These are phyloP conservation scores for Phytophthora capsici DNA, from an alignment of 352 stramenopile species.

Conservation along the genomic window DNA sequence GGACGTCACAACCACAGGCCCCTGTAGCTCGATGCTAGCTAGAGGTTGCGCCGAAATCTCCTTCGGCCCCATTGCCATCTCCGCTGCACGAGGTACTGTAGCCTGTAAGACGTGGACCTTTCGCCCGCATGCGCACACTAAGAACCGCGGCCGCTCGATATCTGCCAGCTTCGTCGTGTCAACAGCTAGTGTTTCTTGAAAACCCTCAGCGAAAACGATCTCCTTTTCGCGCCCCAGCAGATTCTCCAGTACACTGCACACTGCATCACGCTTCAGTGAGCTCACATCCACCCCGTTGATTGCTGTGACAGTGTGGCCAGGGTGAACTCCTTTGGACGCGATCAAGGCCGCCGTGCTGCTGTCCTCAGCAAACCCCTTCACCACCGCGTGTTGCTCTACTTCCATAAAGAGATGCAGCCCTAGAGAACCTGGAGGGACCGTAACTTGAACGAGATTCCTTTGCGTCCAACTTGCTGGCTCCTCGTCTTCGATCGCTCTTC, in stretches of 20 bases:
- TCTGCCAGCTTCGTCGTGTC: slow-evolving; percentile 35
- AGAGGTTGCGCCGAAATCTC: slow-evolving; percentile 56
- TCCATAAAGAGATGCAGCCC: slow-evolving; percentile 69
- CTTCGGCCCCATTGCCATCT: slow-evolving; percentile 61
- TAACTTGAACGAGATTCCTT: slow-evolving; percentile 44
- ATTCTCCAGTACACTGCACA: slow-evolving; percentile 60
- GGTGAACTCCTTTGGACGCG: slow-evolving; percentile 35
- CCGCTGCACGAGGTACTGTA: slow-evolving; percentile 54
- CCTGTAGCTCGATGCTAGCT: slow-evolving; percentile 56
- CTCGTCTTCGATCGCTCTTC: no score
- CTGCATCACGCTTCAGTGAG: slow-evolving; percentile 38
- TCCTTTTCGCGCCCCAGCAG: slow-evolving; percentile 59
- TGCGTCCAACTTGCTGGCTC: slow-evolving; percentile 24
- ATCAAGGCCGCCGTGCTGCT: slow-evolving; percentile 48
- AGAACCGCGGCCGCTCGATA: slow-evolving; percentile 50
- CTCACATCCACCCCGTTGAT: slow-evolving; percentile 70
- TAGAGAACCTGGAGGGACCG: slow-evolving; percentile 52
- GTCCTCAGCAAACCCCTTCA: slow-evolving; percentile 63
- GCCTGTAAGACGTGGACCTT: slow-evolving; percentile 61
- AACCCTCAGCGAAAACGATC: slow-evolving; percentile 57
- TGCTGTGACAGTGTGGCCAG: slow-evolving; percentile 48
- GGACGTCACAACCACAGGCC: slow-evolving; percentile 48
- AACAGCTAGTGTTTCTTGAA: slow-evolving; percentile 18
- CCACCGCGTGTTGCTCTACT: slow-evolving; percentile 56
- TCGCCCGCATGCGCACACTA: slow-evolving; percentile 69